A percentile compares a stretch with the other conserved stretches of the same genome.
phyloP scores from a whole-genome alignment of 2,329 filamentous ascomycete species.

The Metarhizium brunneum region DNA sequence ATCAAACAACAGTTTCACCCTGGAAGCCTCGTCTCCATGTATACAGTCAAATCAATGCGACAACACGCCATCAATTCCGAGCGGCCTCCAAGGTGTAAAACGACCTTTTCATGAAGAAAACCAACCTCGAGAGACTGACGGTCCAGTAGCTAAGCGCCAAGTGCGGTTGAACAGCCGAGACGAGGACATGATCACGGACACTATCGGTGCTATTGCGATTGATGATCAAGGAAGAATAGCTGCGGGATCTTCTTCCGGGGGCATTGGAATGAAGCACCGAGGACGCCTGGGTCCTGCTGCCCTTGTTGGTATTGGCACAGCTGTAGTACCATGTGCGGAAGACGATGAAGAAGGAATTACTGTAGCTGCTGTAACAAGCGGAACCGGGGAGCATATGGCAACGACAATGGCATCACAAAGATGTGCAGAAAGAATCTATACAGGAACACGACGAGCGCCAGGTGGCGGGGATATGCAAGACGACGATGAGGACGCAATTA shows the following conservation, averaged over 20 bases:
- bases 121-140: constrained; percentile 4
- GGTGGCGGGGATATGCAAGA: constrained; percentile 56
- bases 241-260: constrained; percentile 89
- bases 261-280: constrained; percentile 96
- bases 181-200: constrained; percentile 73
- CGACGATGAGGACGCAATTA: constrained; percentile 65
- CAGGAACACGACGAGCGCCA: constrained; percentile 49
- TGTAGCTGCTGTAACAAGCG: constrained; percentile 82
- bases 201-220: constrained; percentile 90
- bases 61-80: neutral
- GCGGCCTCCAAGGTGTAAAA: constrained; percentile 21
- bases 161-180: constrained; percentile 13
- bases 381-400: constrained; percentile 96
- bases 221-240: constrained; percentile 82
- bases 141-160: constrained; percentile 7
- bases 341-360: constrained; percentile 59
- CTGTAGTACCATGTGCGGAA: constrained; percentile 69
- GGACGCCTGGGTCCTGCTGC: constrained; percentile 89
- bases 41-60: constrained; percentile 5
- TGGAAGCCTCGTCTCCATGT: constrained; percentile 10
- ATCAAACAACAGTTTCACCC: constrained; percentile 1
- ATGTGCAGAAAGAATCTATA: constrained; percentile 78
- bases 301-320: constrained; percentile 82
- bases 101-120: constrained; percentile 15
- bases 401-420: constrained; percentile 85